These are phyloP conservation scores for Hygrocybe punicea DNA, from an alignment of 768 basidiomycete species.

Conservation along the genomic window DNA sequence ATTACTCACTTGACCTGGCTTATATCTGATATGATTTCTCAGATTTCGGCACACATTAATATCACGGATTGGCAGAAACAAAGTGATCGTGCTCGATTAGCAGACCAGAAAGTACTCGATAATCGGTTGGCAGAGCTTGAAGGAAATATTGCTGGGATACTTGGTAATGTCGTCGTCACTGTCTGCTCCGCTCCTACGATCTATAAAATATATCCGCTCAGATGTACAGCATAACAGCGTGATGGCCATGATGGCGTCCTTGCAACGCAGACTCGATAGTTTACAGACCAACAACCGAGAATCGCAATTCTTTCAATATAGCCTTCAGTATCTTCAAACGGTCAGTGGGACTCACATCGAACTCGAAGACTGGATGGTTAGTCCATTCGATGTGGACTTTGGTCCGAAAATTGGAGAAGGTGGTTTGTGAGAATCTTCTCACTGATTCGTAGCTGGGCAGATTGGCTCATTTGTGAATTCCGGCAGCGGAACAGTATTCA, in stretches of 20 bases:
- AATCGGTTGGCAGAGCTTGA: not conserved
- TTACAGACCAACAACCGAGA: not conserved
- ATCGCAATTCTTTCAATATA: constrained; percentile 17
- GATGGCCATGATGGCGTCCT: constrained; percentile 20
- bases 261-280: constrained; percentile 14
- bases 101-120: not conserved
- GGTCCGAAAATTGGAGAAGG: no score
- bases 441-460: no score
- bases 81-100: not conserved
- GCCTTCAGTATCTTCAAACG: constrained; percentile 13
- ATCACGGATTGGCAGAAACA: not conserved
- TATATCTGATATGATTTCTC: not conserved
- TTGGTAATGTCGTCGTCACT: no score
- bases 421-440: no score
- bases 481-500: no score
- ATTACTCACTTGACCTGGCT: no score
- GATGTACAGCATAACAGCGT: constrained; percentile 10
- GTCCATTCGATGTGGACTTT: constrained; percentile 3
- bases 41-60: not conserved
- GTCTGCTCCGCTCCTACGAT: no score
- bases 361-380: constrained; percentile 13
- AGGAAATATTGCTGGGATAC: not conserved
- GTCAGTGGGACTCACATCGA: constrained; percentile 13
- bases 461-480: no score
- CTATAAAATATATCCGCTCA: no score